A percentile compares a stretch with the other conserved stretches of the same genome.
Evolutionary conservation across 805 yeast species (phyloP).

Genomic region (Candida anglica): DNA sequence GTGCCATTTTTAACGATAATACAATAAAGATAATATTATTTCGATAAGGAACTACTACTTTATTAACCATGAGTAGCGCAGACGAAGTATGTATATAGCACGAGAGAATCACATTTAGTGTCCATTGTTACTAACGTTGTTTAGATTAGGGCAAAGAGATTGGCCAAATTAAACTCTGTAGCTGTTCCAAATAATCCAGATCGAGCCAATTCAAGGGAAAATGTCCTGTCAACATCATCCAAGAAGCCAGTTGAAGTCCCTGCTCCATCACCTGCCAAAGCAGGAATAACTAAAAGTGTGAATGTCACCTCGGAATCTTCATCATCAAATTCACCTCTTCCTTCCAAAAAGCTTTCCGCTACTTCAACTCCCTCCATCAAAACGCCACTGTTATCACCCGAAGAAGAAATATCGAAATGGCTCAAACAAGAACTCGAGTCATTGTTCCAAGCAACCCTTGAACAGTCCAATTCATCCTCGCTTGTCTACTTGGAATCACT

Average conservation of each 20-base stretch:
- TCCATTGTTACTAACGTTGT: no score
- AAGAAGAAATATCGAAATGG: conserved; percentile 36
- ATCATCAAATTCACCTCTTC: conserved; percentile 10
- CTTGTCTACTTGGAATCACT: conserved; percentile 20
- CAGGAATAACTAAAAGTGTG: no score
- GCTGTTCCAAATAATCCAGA: no score
- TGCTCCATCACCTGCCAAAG: no score
- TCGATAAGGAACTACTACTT: no score
- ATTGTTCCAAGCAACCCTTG: conserved; percentile 32
- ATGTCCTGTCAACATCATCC: no score
- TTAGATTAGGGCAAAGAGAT: conserved; percentile 48
- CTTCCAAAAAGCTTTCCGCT: not conserved
- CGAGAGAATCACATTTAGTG: no score
- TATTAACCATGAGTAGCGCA: conserved; percentile 9
- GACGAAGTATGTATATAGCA: conserved; percentile 17
- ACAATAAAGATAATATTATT: no score
- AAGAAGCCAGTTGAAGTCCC: no score
- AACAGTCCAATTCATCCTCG: conserved; percentile 9
- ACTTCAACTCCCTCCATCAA: not conserved
- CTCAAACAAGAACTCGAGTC: conserved; percentile 29
- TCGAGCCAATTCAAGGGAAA: no score
- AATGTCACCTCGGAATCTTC: no score
- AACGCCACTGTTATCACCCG: conserved; percentile 6
- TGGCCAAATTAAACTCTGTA: conserved; percentile 44
- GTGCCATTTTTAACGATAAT: no score